Percentiles rank a stretch among this genome's conserved stretches.
These are phyloP conservation scores for Leccinum incarnatum DNA, from an alignment of 768 basidiomycete species.

Conservation along the genomic window DNA sequence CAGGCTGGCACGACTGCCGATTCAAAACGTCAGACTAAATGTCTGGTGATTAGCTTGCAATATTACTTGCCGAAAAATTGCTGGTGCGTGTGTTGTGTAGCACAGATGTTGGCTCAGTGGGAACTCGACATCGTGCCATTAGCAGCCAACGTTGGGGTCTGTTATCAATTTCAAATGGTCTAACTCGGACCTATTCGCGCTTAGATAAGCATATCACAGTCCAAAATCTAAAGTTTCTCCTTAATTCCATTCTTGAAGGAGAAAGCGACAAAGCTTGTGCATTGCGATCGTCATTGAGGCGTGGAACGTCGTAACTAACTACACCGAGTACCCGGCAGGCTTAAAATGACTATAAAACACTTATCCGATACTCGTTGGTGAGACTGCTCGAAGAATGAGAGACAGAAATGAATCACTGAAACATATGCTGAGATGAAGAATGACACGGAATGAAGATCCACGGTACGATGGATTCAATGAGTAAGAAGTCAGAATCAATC, in stretches of 20 bases:
- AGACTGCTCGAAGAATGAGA: slow-evolving; percentile 1
- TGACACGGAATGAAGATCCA: slow-evolving; percentile 15
- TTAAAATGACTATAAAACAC: slow-evolving; percentile 21
- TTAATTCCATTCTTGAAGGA: slow-evolving; percentile 14
- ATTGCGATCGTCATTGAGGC: slow-evolving; percentile 21
- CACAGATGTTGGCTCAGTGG: neutral
- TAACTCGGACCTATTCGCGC: neutral
- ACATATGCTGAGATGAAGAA: slow-evolving; percentile 14
- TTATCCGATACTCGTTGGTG: slow-evolving; percentile 11
- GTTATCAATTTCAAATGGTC: slow-evolving; percentile 30
- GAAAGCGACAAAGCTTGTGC: neutral
- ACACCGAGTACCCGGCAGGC: slow-evolving; percentile 7
- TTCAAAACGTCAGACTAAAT: neutral
- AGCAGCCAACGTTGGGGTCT: neutral
- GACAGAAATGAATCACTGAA: slow-evolving; percentile 4
- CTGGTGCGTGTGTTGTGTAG: neutral
- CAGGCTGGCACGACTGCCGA: neutral
- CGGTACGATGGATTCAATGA: slow-evolving; percentile 11
- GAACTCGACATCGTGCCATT: slow-evolving; percentile 8
- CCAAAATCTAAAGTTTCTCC: neutral
- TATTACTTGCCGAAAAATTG: neutral
- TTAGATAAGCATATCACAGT: neutral
- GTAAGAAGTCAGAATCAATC: slow-evolving; percentile 13
- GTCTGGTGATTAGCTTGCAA: neutral
- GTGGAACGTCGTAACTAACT: slow-evolving; percentile 25